phyloP scores from a whole-genome alignment of 371 early-diverging fungal genomes.

The Circinella minor region DNA sequence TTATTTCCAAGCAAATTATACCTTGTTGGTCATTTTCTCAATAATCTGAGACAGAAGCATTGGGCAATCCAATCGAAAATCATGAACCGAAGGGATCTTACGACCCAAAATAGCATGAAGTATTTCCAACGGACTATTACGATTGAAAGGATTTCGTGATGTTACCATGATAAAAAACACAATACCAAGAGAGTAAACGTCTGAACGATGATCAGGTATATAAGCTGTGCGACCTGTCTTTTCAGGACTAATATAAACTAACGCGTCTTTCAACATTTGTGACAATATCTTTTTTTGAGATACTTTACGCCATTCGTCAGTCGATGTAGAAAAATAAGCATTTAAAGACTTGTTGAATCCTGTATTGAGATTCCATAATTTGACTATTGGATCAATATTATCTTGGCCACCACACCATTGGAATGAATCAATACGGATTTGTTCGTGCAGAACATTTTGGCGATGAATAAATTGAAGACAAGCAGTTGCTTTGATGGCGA shows the following conservation, averaged over 20 bases:
- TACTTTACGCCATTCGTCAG: slow-evolving; percentile 47
- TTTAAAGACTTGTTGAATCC: slow-evolving; percentile 33
- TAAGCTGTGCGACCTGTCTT: slow-evolving; percentile 65
- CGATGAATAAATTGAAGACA: slow-evolving; percentile 53
- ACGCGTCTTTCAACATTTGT: background rate
- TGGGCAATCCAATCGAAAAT: slow-evolving; percentile 55
- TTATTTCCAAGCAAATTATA: slow-evolving; percentile 3
- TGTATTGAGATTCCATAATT: slow-evolving; percentile 47
- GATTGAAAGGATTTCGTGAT: slow-evolving; percentile 52
- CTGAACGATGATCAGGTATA: slow-evolving; percentile 60
- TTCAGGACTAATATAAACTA: slow-evolving; percentile 54
- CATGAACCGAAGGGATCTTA: slow-evolving; percentile 47
- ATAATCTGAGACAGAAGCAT: slow-evolving; percentile 53
- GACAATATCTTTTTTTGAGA: slow-evolving; percentile 36
- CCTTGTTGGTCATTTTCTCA: slow-evolving; percentile 64
- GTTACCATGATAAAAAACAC: slow-evolving; percentile 59
- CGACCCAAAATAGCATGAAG: slow-evolving; percentile 55
- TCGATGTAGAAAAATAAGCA: slow-evolving; percentile 36
- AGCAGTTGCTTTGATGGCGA: slow-evolving; percentile 50
- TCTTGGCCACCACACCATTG: slow-evolving; percentile 47
- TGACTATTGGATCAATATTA: slow-evolving; percentile 24
- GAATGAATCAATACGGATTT: slow-evolving; percentile 42
- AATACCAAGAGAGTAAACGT: slow-evolving; percentile 61
- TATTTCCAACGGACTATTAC: slow-evolving; percentile 53
- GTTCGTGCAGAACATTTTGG: slow-evolving; percentile 47